Base-by-base conservation (phyloP, 1,284 basidiomycete species). In the Puccinia polysora region DNA sequence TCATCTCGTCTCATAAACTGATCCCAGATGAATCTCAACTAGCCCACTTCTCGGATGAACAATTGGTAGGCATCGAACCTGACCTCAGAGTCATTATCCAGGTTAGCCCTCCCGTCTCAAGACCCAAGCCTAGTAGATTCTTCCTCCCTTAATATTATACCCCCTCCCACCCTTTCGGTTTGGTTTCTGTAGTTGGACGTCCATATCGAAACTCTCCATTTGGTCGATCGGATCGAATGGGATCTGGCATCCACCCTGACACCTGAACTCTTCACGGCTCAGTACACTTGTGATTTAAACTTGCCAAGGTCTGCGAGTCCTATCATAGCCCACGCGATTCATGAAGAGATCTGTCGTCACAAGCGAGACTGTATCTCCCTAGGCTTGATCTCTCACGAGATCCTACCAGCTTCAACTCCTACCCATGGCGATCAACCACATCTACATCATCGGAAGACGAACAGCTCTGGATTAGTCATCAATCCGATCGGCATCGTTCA, bases 171-270 rank as follows among this genome's bases (percentile, higher is more conserved):
- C 30, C 28, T 23, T 52, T 18, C 30, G 23, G 56, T 63, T 73
- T 20, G 47, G 53, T 47, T 53, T 45, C 20, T 30, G 15, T 14
- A 96, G 91, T 91, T 98, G 79, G 94, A 98, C 81, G 91, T 98
- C n/a, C 95, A 97, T 80, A 90, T 98, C 78, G 89, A 88, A 56
- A 90, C 88, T 20, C 85, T 92, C 79, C 90, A 95, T 80, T 84
- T 98, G 0, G 84, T 89, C 72, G 95, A 98, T 81, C 90, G 94
- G 75, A 90, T 98, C 77, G 96, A 98, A 81, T 98, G 96, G 96
- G 95, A 98, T 80, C 84, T 98, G 6, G 86, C 91, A 36, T 97
- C 94, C 0, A 40, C 50, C 34, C 85, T 97, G 18, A 94, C 93
- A 0, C 95, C 95, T 0, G 89, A 95, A 78, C 83, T 83, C 0